These are phyloP conservation scores for Panicum miliaceum DNA, from an alignment of 176 grass and related monocot species.

Conservation along the genomic window DNA sequence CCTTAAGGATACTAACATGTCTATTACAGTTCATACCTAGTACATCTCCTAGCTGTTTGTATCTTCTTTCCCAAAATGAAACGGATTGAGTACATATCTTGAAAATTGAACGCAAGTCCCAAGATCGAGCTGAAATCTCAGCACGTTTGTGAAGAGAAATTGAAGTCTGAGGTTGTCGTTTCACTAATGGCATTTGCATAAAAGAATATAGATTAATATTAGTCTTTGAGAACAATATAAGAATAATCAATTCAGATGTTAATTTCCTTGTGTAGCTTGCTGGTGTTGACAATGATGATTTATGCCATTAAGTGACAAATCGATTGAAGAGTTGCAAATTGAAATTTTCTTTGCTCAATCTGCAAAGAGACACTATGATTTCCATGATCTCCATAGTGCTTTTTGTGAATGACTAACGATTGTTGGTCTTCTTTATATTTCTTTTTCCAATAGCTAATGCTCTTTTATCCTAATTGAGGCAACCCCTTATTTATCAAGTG, in stretches of 20 bases:
- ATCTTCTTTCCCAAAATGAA: neutral
- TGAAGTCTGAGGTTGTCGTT: neutral
- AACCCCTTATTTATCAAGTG: too few species aligned
- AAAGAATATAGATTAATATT: neutral
- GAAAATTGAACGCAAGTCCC: neutral
- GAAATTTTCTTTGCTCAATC: neutral
- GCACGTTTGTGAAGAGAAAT: neutral
- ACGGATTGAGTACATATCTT: neutral
- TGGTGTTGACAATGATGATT: neutral
- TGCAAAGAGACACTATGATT: neutral
- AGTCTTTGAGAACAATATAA: neutral
- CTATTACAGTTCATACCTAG: neutral
- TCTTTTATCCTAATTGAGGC: too few species aligned
- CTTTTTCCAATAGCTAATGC: too few species aligned
- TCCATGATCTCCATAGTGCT: too few species aligned
- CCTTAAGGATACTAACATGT: neutral
- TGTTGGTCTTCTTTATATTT: too few species aligned
- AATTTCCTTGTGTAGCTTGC: neutral
- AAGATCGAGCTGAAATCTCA: neutral
- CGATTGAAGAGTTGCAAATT: neutral
- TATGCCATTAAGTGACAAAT: neutral
- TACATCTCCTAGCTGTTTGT: neutral
- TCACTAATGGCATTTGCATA: neutral
- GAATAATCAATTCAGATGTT: neutral
- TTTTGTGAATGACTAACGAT: too few species aligned